phyloP scores from a whole-genome alignment of 306 rosid genomes.

The Luffa acutangula region DNA sequence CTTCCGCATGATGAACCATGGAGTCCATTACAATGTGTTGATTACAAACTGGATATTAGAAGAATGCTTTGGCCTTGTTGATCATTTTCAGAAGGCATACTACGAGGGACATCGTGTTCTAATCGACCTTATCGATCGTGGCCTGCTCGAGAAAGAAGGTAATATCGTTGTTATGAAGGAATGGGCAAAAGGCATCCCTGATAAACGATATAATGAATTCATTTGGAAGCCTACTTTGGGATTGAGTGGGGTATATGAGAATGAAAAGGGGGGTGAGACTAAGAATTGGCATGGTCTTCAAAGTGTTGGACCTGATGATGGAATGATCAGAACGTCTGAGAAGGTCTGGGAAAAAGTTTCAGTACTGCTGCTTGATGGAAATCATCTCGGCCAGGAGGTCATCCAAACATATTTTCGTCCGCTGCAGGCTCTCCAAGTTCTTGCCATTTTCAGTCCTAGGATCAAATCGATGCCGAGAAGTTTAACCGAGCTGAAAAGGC shows the following conservation, averaged over 20 bases:
- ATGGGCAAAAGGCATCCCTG: neutral
- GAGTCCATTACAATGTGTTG: conserved; percentile 27
- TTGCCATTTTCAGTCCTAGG: conserved; percentile 22
- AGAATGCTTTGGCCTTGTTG: conserved; percentile 12
- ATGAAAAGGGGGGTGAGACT: neutral
- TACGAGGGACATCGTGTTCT: conserved; percentile 14
- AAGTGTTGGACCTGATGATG: conserved; percentile 1
- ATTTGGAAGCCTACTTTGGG: conserved; percentile 15
- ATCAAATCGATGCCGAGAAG: neutral
- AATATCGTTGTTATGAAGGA: conserved; percentile 7
- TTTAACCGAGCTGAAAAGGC: neutral
- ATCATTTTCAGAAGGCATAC: conserved; percentile 16
- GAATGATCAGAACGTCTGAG: conserved; percentile 15
- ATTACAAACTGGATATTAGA: conserved; percentile 33
- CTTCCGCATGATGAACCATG: neutral
- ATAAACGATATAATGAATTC: neutral
- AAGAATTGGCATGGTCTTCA: conserved; percentile 12
- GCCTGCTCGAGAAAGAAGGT: conserved; percentile 15
- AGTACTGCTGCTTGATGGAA: conserved; percentile 21
- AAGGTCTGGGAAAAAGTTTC: conserved; percentile 5
- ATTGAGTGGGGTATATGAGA: conserved; percentile 15
- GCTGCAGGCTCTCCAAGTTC: conserved; percentile 1
- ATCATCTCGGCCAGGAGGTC: conserved; percentile 7
- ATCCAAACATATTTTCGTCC: neutral
- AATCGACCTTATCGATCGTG: conserved; percentile 18